Conservation (phyloP, 2,329 filamentous ascomycete species). For the Penicillium expansum region DNA sequence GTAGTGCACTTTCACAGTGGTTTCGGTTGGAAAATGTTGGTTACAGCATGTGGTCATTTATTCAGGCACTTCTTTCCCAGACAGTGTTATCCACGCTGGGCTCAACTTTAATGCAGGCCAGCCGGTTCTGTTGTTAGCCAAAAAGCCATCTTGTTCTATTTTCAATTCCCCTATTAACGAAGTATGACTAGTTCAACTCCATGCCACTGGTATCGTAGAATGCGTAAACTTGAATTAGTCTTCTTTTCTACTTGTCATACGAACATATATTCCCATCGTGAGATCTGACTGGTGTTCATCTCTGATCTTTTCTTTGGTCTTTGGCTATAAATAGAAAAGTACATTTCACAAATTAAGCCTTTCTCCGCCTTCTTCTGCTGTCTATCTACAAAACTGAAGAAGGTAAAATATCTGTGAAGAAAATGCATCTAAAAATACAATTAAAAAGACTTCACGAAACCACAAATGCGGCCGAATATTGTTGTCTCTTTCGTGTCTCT, state of each 20-base stretch:
- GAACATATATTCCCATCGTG: not conserved
- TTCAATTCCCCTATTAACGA: slow-evolving; percentile 37
- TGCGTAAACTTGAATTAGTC: not conserved
- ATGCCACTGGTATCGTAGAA: slow-evolving; percentile 15
- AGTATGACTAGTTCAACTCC: slow-evolving; percentile 37
- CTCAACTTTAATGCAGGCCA: slow-evolving; percentile 39
- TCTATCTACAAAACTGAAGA: no score
- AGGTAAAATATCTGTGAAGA: no score
- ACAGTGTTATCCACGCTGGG: slow-evolving; percentile 29
- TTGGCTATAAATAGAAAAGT: no score
- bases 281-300: not conserved
- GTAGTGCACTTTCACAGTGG: slow-evolving; percentile 27
- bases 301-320: no score
- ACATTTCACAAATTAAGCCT: no score
- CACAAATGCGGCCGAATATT: no score
- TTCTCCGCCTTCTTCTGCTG: no score
- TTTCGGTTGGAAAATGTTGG: slow-evolving; percentile 33
- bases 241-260: not conserved
- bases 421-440: no score
- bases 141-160: slow-evolving; percentile 36
- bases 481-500: not conserved
- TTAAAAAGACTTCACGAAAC: no score
- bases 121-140: slow-evolving; percentile 39
- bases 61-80: slow-evolving; percentile 33
- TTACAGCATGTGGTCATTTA: slow-evolving; percentile 36